phyloP scores from a whole-genome alignment of 495 filamentous ascomycete genomes.

The Collariella sp. region DNA sequence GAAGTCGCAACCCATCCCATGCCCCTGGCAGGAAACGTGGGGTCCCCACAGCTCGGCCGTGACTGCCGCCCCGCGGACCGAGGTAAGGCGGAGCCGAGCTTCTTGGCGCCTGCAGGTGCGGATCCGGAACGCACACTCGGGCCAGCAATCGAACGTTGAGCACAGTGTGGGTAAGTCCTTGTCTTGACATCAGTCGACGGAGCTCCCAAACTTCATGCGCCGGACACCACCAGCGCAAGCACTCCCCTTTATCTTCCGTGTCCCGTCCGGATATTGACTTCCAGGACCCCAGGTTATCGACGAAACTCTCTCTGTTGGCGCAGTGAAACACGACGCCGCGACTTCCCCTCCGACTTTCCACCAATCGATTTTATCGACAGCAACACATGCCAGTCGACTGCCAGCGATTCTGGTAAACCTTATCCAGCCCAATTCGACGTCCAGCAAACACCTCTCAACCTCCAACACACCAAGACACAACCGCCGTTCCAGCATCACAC shows the following conservation, averaged over 20 bases:
- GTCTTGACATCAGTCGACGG: background rate
- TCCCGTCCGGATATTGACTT: constrained; percentile 1
- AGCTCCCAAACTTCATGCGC: background rate
- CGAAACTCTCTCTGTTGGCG: background rate
- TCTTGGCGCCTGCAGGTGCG: background rate
- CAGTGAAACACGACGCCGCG: background rate
- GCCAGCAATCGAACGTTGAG: background rate
- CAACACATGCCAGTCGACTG: background rate
- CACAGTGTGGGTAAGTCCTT: background rate
- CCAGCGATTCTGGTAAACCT: background rate
- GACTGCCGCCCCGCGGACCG: constrained; percentile 10
- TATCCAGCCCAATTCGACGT: background rate
- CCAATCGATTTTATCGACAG: background rate
- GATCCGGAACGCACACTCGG: background rate
- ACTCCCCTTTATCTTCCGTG: background rate
- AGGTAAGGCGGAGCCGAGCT: constrained; percentile 10
- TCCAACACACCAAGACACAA: background rate
- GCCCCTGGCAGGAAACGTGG: too few species aligned
- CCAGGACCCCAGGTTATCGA: background rate
- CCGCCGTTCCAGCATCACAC: background rate
- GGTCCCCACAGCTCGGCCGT: background rate
- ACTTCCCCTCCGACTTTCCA: background rate
- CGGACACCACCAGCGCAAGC: background rate
- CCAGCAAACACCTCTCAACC: background rate
- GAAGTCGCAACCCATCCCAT: too few species aligned